Percentiles rank a stretch among this genome's conserved stretches.
phyloP scores from a whole-genome alignment of 1,139 yeast genomes.

The Yamadazyma spencermartinsiae region DNA sequence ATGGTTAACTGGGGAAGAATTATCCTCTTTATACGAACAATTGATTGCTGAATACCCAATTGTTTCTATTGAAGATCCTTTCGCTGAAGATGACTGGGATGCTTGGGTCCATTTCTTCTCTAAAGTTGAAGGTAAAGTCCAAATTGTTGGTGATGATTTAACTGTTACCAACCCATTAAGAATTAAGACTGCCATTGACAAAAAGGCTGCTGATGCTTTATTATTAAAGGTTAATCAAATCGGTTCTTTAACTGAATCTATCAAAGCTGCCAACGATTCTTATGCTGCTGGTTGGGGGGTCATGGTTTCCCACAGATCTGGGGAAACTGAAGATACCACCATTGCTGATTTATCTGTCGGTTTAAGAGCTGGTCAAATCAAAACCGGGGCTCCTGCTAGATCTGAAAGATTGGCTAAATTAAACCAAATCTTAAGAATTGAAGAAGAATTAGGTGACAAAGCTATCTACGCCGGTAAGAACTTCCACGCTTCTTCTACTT shows the following conservation, averaged over 20 bases:
- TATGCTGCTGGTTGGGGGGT: slow-evolving; percentile 96
- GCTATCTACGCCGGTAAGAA: slow-evolving; percentile 90
- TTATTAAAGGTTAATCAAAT: slow-evolving; percentile 95
- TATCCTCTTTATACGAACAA: slow-evolving; percentile 77
- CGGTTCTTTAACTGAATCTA: slow-evolving; percentile 88
- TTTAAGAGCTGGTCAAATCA: slow-evolving; percentile 95
- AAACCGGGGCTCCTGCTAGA: slow-evolving; percentile 99
- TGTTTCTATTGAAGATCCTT: slow-evolving; percentile 96
- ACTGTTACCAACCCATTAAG: slow-evolving; percentile 96
- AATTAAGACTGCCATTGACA: slow-evolving; percentile 90
- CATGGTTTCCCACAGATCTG: slow-evolving; percentile 97
- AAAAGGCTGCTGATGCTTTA: slow-evolving; percentile 90
- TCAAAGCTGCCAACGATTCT: slow-evolving; percentile 89
- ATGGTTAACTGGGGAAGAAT: slow-evolving; percentile 85
- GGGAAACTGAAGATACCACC: slow-evolving; percentile 98
- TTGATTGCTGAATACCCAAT: slow-evolving; percentile 90
- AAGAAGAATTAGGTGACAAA: slow-evolving; percentile 95
- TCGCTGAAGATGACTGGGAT: slow-evolving; percentile 98
- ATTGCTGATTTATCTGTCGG: slow-evolving; percentile 97
- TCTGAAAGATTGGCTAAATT: slow-evolving; percentile 98
- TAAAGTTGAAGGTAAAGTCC: slow-evolving; percentile 67
- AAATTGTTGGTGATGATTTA: slow-evolving; percentile 95
- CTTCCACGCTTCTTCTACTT: slow-evolving; percentile 58
- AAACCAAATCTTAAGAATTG: slow-evolving; percentile 95
- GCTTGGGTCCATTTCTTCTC: slow-evolving; percentile 88